Evolutionary conservation across 805 yeast species (phyloP), one percentile per base, ranked within the genome.

Genomic region (Helenozyma baotianmanensis): DNA sequence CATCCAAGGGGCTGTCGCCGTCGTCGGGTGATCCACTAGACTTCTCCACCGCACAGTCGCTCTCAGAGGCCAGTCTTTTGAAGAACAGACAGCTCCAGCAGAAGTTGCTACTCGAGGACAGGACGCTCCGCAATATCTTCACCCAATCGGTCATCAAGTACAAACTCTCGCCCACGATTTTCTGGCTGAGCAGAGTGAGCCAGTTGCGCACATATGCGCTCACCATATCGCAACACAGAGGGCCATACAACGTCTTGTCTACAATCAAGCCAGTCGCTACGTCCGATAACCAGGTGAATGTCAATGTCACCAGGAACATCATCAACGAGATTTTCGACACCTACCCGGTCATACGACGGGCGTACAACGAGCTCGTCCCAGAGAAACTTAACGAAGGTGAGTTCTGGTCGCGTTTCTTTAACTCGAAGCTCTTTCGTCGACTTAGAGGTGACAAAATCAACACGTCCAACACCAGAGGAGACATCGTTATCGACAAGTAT

Each of bases 381-480:
- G 48, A 40, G 10, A 80, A 81, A 40, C 69, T 92, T 33, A 73
- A 76, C 29, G 97, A 92, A 54, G 89, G 90, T 25, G 95, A 84
- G 51, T 92, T 92, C 49, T 92, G 98, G 98, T 86, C 95, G 9
- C 67, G 97, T 41, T 92, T 92, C 51, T 92, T 92, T 68, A 80
- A 86, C 49, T 88, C 97, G 0, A 82, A 87, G 48, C 63, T 92
- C 39, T 92, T 89, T 51, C 70, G 96, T 45, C 76, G 88, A 48
- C 64, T 92, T 21, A 72, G 96, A 54, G 98, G 98, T 38, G 97
- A 92, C 52, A 80, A 78, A 43, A 74, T 87, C 33, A 62, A 62
- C 32, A 77, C 80, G 49, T 60, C 74, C 2, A 81, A 76, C 51
- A 86, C 85, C 42, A 72, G 95, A 42, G 88, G 92, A 33, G 97